phyloP scores from a whole-genome alignment of 108 stramenopile species.

The Pelagomonas calceolata region DNA sequence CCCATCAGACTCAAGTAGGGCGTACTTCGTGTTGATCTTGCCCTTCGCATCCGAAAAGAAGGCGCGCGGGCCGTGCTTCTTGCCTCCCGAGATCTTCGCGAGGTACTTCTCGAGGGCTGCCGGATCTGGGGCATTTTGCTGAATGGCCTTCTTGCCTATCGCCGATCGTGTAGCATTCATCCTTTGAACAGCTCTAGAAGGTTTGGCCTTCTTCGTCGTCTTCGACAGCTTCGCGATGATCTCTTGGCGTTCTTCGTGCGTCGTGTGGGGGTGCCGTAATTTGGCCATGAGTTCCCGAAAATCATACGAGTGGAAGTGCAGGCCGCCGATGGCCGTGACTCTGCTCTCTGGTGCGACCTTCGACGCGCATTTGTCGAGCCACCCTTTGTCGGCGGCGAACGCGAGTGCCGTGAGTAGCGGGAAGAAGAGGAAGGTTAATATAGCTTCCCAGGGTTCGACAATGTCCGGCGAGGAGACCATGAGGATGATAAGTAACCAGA shows the following conservation, averaged over 20 bases:
- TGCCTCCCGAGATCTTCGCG: not conserved
- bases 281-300: slow-evolving; percentile 6
- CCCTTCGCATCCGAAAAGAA: not conserved
- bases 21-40: slow-evolving; percentile 2
- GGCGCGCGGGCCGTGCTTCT: not conserved
- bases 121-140: not conserved
- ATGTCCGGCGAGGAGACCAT: slow-evolving; percentile 13
- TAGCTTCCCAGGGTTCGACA: slow-evolving; percentile 12
- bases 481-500: slow-evolving; percentile 28
- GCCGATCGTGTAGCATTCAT: slow-evolving; percentile 9
- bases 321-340: slow-evolving; percentile 5
- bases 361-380: not conserved
- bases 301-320: slow-evolving; percentile 4
- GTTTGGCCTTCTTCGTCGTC: slow-evolving; percentile 7
- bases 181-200: slow-evolving; percentile 3
- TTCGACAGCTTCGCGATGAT: slow-evolving; percentile 11
- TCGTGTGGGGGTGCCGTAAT: not conserved
- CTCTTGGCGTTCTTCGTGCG: slow-evolving; percentile 2
- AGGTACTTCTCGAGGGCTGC: not conserved
- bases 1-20: slow-evolving; percentile 6
- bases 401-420: slow-evolving; percentile 18
- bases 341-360: slow-evolving; percentile 10
- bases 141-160: not conserved
- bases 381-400: slow-evolving; percentile 10
- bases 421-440: slow-evolving; percentile 24